Base-by-base conservation (phyloP, 2,329 filamentous ascomycete species). In the Colletotrichum navitas region DNA sequence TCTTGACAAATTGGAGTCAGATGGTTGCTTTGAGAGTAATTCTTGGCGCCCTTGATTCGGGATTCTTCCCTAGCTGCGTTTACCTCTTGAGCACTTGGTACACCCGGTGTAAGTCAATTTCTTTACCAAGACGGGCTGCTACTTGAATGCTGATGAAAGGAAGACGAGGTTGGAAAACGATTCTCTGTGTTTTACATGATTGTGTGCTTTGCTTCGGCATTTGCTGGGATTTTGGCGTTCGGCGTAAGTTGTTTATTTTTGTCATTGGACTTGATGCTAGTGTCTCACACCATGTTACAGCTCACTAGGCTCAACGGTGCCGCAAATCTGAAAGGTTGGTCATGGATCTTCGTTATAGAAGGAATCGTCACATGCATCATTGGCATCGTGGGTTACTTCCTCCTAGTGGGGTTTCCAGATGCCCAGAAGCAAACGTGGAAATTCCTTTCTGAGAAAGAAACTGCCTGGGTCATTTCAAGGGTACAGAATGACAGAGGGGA, bases 341-440 rank as follows among this genome's bases (percentile, higher is more conserved):
- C 85, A 2, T 91, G 86, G 89, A 89, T 90, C 66, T 90, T 90
- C 70, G 87, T 92, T 68, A 82, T 92, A 29, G 90, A 92, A 80
- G 93, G 93, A 2, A 80, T 94, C 1, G 84, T 88, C 0, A 94
- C 68, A 12, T 71, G 68, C 58, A 26, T 21, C 21, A 45, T 67
- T 4, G 68, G 68, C 7, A n/a, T 62, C 16, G 8, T 51, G 90
- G 1, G 73, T 90, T 10, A 80, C 84, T 1, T 91, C 88, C 7
- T 94, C 90, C 81, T 94, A 89, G 88, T 93, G 75, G 93, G 95
- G 76, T 95, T 93, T 77, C 93, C 93, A 0, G 92, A 93, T 74
- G 86, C 91, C 51, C 92, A 92, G 3, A 87, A 78, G 32, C 24
- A 45, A 5, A 47, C 69, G 32, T 74, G 68, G 60, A 66, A 39